A percentile compares a stretch with the other conserved stretches of the same genome.
phyloP scores from a whole-genome alignment of 345 rosid genomes.

The Laguncularia racemosa region DNA sequence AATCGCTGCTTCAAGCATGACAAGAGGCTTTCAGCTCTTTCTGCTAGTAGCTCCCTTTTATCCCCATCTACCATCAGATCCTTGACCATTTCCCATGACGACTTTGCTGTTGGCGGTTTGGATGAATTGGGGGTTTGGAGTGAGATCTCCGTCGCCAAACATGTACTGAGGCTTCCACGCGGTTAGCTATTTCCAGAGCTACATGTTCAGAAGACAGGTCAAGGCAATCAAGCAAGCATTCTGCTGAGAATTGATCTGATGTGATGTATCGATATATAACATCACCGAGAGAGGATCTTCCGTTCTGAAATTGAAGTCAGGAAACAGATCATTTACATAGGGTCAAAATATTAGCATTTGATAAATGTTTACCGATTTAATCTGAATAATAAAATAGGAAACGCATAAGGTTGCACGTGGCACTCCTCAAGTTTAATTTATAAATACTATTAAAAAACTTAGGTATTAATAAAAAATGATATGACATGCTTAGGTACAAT shows the following conservation, averaged over 20 bases:
- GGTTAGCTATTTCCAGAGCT: slow-evolving; percentile 84
- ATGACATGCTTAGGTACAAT: too few relatives aligned
- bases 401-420: too few relatives aligned
- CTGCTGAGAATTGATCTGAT: slow-evolving; percentile 78
- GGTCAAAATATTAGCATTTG: too few relatives aligned
- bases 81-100: slow-evolving; percentile 92
- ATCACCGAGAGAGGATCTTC: slow-evolving; percentile 82
- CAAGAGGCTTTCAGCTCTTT: slow-evolving; percentile 80
- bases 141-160: slow-evolving; percentile 72
- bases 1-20: slow-evolving; percentile 88
- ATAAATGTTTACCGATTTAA: too few relatives aligned
- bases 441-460: too few relatives aligned
- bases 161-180: slow-evolving; percentile 78
- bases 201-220: slow-evolving; percentile 85
- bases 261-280: slow-evolving; percentile 71
- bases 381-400: too few relatives aligned
- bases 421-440: too few relatives aligned
- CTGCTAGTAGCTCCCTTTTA: slow-evolving; percentile 82
- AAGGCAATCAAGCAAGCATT: slow-evolving; percentile 78
- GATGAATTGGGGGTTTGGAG: slow-evolving; percentile 38
- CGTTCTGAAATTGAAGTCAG: slow-evolving; percentile 46
- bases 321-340: too few relatives aligned
- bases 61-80: slow-evolving; percentile 82
- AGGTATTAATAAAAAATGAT: too few relatives aligned
- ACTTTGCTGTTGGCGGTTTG: slow-evolving; percentile 46